Evolutionary conservation across 169 alveolate genomes (phyloP).

Genomic region (Plasmodium vinckei): DNA sequence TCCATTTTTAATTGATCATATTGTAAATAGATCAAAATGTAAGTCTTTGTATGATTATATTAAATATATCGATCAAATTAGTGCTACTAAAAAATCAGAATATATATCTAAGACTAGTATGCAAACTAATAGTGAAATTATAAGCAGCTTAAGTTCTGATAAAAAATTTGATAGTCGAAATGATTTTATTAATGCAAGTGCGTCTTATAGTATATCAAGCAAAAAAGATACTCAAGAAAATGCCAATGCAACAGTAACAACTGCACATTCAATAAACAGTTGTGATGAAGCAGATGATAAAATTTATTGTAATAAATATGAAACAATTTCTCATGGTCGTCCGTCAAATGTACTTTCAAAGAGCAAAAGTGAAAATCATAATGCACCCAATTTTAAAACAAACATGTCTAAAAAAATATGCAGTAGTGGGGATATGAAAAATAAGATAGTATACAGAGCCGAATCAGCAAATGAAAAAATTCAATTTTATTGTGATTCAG

Average conservation of each 20-base stretch:
- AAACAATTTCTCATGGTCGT: too few species aligned
- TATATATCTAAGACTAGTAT: constrained; percentile 1
- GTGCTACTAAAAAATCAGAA: not conserved
- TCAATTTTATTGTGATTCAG: constrained; percentile 38
- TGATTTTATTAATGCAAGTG: not conserved
- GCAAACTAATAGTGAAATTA: not conserved
- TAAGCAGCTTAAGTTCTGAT: not conserved
- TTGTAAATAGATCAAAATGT: constrained; percentile 30
- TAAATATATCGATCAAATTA: constrained; percentile 21
- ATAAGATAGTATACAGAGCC: not conserved
- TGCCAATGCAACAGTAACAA: not conserved
- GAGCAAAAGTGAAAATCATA: not conserved
- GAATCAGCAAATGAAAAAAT: constrained; percentile 9
- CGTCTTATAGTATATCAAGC: not conserved
- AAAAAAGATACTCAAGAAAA: not conserved
- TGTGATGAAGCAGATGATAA: not conserved
- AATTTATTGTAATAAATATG: not conserved
- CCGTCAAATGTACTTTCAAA: not conserved
- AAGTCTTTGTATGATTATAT: constrained; percentile 29
- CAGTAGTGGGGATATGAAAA: constrained; percentile 7
- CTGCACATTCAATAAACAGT: not conserved
- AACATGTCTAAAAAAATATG: not conserved
- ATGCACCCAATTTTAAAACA: not conserved
- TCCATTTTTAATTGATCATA: constrained; percentile 33
- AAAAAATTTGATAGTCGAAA: not conserved